These are phyloP conservation scores for Zymoseptoria crescenta DNA, from an alignment of 2,329 filamentous ascomycete genomes.

Conservation along the genomic window DNA sequence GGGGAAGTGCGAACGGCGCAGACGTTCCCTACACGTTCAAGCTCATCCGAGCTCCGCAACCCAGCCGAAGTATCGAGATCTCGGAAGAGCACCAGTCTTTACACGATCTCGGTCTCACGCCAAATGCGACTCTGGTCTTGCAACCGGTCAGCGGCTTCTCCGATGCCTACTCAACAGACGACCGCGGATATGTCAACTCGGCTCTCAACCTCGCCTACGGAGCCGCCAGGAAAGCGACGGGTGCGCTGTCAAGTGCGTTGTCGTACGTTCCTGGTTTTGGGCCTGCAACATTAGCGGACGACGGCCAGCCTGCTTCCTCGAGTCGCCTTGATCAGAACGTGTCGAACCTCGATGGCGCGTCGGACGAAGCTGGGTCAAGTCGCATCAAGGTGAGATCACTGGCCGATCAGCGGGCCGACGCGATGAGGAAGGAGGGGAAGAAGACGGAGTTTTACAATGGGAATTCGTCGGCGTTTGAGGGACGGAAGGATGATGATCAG, in stretches of 20 bases:
- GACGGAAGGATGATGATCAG: conserved; percentile 49
- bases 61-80: conserved; percentile 65
- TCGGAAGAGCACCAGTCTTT: conserved; percentile 66
- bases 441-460: conserved; percentile 76
- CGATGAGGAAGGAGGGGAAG: conserved; percentile 35
- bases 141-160: conserved; percentile 59
- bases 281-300: conserved; percentile 12
- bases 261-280: conserved; percentile 17
- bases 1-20: conserved; percentile 21
- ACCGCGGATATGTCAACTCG: conserved; percentile 18
- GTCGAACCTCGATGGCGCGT: conserved; percentile 11
- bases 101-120: conserved; percentile 61
- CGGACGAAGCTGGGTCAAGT: conserved; percentile 14
- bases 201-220: conserved; percentile 17
- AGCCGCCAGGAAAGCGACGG: conserved; percentile 15
- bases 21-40: conserved; percentile 68
- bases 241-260: conserved; percentile 11
- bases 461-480: conserved; percentile 61
- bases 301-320: background rate
- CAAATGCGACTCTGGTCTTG: conserved; percentile 75
- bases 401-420: conserved; percentile 36
- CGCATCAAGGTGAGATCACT: conserved; percentile 39
- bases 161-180: conserved; percentile 47
- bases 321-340: background rate
- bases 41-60: conserved; percentile 69